These are phyloP conservation scores for Hypomontagnella monticulosa DNA, from an alignment of 495 filamentous ascomycete species.

Conservation along the genomic window DNA sequence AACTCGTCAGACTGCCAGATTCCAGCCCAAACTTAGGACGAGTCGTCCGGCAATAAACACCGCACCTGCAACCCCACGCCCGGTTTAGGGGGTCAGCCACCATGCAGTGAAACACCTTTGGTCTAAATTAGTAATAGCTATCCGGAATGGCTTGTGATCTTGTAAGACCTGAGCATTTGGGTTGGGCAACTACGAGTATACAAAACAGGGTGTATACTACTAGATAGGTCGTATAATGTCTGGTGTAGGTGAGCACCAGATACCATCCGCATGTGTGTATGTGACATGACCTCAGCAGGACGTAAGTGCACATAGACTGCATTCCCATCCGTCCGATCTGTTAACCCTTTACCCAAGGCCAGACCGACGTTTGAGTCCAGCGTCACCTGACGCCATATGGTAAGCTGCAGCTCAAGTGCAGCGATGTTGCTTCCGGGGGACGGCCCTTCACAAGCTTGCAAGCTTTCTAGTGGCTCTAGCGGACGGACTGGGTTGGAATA, in stretches of 20 bases:
- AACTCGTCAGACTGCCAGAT: constrained; percentile 8
- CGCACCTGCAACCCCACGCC: constrained; percentile 26
- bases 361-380: constrained; percentile 18
- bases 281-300: too few relatives aligned
- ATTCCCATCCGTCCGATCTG: constrained; percentile 15
- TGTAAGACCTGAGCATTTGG: too few relatives aligned
- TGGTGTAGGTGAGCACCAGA: too few relatives aligned
- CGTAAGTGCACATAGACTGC: not conserved
- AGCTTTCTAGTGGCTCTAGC: not conserved
- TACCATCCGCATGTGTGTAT: too few relatives aligned
- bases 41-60: constrained; percentile 29
- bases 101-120: too few relatives aligned
- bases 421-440: constrained; percentile 6
- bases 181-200: too few relatives aligned
- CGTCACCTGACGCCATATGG: constrained; percentile 32
- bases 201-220: too few relatives aligned
- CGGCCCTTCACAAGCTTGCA: not conserved
- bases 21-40: constrained; percentile 24
- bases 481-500: constrained; percentile 12
- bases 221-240: too few relatives aligned
- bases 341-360: not conserved
- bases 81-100: not conserved
- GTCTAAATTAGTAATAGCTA: too few relatives aligned
- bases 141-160: too few relatives aligned
- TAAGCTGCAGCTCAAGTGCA: constrained; percentile 25